Evolutionary conservation across 2,329 filamentous ascomycete species (phyloP).

Genomic region (Hypoxylon sp.): DNA sequence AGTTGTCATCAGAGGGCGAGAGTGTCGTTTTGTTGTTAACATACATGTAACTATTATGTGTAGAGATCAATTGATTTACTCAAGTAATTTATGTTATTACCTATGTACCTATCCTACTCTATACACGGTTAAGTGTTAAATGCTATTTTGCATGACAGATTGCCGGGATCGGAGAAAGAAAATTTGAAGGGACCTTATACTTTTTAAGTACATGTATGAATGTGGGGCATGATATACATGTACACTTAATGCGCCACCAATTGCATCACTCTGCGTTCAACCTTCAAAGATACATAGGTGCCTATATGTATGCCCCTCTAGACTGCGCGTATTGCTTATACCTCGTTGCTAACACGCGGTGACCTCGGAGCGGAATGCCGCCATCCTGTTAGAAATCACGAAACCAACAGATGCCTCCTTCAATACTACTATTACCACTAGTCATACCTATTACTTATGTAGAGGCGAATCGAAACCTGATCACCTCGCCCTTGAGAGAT

Average conservation of each 20-base stretch:
- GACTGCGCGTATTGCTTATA: too few species aligned
- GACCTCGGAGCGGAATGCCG: too few species aligned
- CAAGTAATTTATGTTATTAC: background rate
- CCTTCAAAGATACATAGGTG: background rate
- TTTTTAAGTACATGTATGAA: background rate
- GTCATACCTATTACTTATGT: slow-evolving; percentile 71
- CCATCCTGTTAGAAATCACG: too few species aligned
- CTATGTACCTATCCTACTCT: background rate
- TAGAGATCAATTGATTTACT: too few species aligned
- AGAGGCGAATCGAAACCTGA: slow-evolving; percentile 65
- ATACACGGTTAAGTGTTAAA: slow-evolving; percentile 9
- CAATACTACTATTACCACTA: too few species aligned
- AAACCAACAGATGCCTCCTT: too few species aligned
- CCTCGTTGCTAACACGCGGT: too few species aligned
- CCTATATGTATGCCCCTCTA: too few species aligned
- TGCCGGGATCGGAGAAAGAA: slow-evolving; percentile 51
- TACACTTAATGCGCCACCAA: slow-evolving; percentile 8
- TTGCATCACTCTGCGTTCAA: slow-evolving; percentile 13
- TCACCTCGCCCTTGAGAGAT: slow-evolving; percentile 54
- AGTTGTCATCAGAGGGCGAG: slow-evolving; percentile 10
- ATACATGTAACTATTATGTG: too few species aligned
- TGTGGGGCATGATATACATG: background rate
- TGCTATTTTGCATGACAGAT: slow-evolving; percentile 15
- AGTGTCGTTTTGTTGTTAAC: background rate
- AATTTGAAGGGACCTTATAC: slow-evolving; percentile 33